Conservation (phyloP, 805 yeast genomes). For the Candida tibetensis region DNA sequence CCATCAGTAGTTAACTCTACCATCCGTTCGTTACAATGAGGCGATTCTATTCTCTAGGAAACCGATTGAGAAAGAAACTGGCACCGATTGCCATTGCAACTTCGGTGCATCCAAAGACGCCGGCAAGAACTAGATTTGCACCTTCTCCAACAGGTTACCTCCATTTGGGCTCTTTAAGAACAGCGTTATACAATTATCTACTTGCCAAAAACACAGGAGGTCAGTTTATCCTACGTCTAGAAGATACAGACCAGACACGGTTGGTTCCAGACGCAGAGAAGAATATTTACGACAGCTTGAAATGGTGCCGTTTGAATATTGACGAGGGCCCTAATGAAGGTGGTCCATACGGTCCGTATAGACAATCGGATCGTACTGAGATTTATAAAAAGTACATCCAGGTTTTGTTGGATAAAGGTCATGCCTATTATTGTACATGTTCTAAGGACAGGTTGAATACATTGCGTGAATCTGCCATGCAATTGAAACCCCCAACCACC, state of each 20-base stretch:
- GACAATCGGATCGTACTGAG: slow-evolving; percentile 74
- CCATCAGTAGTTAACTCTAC: background rate
- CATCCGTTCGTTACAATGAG: background rate
- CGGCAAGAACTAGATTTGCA: slow-evolving; percentile 89
- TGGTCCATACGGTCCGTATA: slow-evolving; percentile 67
- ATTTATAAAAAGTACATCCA: slow-evolving; percentile 65
- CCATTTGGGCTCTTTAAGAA: slow-evolving; percentile 91
- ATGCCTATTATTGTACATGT: slow-evolving; percentile 87
- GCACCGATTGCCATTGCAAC: slow-evolving; percentile 3
- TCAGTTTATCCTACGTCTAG: slow-evolving; percentile 74
- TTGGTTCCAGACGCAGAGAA: slow-evolving; percentile 79
- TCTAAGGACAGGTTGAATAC: slow-evolving; percentile 69
- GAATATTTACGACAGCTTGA: slow-evolving; percentile 68
- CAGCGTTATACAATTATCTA: slow-evolving; percentile 87
- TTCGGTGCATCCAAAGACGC: slow-evolving; percentile 42
- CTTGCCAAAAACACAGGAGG: slow-evolving; percentile 80
- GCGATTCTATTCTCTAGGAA: background rate
- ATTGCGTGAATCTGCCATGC: slow-evolving; percentile 69
- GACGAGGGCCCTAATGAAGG: slow-evolving; percentile 81
- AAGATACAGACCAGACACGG: slow-evolving; percentile 88
- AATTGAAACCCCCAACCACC: slow-evolving; percentile 81
- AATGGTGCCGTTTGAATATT: slow-evolving; percentile 70
- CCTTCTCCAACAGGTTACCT: slow-evolving; percentile 96
- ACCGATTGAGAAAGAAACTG: background rate
- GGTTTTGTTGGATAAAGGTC: slow-evolving; percentile 55